Conservation (phyloP, 2,329 filamentous ascomycete genomes). For the Penicillium paneum region DNA sequence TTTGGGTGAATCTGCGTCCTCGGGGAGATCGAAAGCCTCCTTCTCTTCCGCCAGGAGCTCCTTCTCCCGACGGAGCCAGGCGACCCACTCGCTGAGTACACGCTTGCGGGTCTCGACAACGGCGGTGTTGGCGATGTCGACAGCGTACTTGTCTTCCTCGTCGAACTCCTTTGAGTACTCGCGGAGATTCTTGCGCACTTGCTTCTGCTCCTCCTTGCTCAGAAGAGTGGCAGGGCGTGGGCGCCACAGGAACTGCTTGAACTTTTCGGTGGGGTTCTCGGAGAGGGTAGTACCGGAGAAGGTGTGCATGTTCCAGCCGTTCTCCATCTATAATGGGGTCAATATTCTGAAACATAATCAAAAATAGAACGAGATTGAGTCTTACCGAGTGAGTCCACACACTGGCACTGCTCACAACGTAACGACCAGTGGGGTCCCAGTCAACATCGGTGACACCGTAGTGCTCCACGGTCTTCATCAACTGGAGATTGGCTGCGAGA, state of each 20-base stretch:
- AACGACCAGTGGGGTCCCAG: constrained; percentile 95
- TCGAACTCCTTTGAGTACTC: constrained; percentile 96
- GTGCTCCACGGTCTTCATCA: constrained; percentile 91
- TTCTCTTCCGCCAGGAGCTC: constrained; percentile 71
- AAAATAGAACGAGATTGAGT: constrained; percentile 13
- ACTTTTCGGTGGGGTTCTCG: constrained; percentile 90
- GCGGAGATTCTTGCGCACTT: constrained; percentile 94
- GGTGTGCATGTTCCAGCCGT: constrained; percentile 96
- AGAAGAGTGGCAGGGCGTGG: constrained; percentile 88
- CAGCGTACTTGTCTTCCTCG: constrained; percentile 88
- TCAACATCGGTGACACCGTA: constrained; percentile 97
- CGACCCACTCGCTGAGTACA: constrained; percentile 82
- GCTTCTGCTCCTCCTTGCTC: constrained; percentile 94
- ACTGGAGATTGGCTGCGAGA: constrained; percentile 86
- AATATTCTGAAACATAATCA: constrained; percentile 12
- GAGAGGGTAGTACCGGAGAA: constrained; percentile 87
- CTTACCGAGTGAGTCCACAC: constrained; percentile 94
- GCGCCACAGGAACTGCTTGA: constrained; percentile 96
- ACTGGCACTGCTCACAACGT: constrained; percentile 87
- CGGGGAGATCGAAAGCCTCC: constrained; percentile 62
- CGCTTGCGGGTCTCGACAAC: constrained; percentile 84
- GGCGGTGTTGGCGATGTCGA: constrained; percentile 87
- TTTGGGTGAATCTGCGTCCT: constrained; percentile 60
- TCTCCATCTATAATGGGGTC: constrained; percentile 74
- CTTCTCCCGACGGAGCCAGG: constrained; percentile 74